Conservation (phyloP, 192 early-diverging fungal species). For the Haplosporangium gracile region DNA sequence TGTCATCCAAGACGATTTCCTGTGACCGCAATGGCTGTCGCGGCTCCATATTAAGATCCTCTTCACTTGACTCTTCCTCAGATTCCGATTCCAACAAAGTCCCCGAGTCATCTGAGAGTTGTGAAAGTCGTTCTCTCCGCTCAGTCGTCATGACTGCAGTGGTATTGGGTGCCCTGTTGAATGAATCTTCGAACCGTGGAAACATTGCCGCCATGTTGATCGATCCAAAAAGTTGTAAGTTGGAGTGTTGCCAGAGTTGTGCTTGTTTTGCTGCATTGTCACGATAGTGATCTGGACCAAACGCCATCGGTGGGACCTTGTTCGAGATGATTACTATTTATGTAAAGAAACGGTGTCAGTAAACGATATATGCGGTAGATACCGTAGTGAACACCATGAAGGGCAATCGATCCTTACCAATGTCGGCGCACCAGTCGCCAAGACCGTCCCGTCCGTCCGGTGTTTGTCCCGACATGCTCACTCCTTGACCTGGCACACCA, state of each 20-base stretch:
- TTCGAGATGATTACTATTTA: constrained; percentile 35
- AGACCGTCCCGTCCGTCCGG: constrained; percentile 23
- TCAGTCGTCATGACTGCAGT: neutral
- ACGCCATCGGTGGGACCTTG: constrained; percentile 48
- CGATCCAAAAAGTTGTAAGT: constrained; percentile 47
- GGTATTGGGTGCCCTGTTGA: neutral
- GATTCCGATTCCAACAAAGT: neutral
- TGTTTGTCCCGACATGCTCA: neutral
- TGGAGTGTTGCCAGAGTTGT: constrained; percentile 41
- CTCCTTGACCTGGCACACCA: neutral
- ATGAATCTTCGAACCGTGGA: constrained; percentile 30
- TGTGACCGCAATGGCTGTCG: neutral
- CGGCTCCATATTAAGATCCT: neutral
- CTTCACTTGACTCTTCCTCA: neutral
- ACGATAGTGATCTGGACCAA: constrained; percentile 34
- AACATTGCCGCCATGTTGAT: constrained; percentile 41
- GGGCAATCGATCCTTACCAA: constrained; percentile 17
- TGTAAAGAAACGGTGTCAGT: neutral
- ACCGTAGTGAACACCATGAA: neutral
- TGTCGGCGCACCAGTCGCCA: constrained; percentile 54
- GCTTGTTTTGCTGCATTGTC: constrained; percentile 52
- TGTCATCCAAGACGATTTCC: constrained; percentile 4
- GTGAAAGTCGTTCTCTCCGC: neutral
- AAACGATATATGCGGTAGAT: neutral
- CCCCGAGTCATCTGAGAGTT: neutral